Conservation (phyloP, 2,329 filamentous ascomycete species). For the Elsinoe necatrix region DNA sequence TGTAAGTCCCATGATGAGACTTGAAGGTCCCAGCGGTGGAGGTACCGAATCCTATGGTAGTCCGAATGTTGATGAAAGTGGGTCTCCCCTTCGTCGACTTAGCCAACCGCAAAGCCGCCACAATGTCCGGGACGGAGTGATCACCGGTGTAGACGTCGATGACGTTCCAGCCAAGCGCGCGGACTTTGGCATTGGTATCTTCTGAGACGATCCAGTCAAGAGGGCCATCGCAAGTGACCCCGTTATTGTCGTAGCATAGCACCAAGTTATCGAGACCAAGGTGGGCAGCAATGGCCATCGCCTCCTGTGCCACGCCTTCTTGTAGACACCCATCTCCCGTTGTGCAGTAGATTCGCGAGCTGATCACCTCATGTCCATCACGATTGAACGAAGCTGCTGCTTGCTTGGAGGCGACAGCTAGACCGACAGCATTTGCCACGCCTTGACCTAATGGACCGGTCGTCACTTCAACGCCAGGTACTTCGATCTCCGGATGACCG, state of each 20-base stretch:
- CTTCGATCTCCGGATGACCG: constrained; percentile 50
- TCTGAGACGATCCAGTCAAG: constrained; percentile 49
- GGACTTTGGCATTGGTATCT: constrained; percentile 51
- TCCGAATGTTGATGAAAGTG: constrained; percentile 51
- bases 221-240: constrained; percentile 51
- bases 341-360: constrained; percentile 50
- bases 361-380: constrained; percentile 41
- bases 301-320: constrained; percentile 51
- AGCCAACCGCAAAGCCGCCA: constrained; percentile 40
- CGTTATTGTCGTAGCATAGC: constrained; percentile 54
- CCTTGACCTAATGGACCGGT: constrained; percentile 53
- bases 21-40: constrained; percentile 30
- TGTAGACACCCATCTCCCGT: constrained; percentile 51
- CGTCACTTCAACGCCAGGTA: constrained; percentile 50
- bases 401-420: constrained; percentile 51
- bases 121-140: constrained; percentile 43
- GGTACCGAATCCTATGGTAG: constrained; percentile 48
- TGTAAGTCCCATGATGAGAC: constrained; percentile 20
- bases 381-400: constrained; percentile 47
- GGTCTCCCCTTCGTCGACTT: constrained; percentile 41
- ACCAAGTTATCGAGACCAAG: constrained; percentile 48
- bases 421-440: constrained; percentile 52
- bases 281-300: constrained; percentile 50
- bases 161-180: constrained; percentile 49
- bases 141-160: constrained; percentile 47